Evolutionary conservation across 768 basidiomycete genomes (phyloP).

Genomic region (Collybiopsis luxurians): DNA sequence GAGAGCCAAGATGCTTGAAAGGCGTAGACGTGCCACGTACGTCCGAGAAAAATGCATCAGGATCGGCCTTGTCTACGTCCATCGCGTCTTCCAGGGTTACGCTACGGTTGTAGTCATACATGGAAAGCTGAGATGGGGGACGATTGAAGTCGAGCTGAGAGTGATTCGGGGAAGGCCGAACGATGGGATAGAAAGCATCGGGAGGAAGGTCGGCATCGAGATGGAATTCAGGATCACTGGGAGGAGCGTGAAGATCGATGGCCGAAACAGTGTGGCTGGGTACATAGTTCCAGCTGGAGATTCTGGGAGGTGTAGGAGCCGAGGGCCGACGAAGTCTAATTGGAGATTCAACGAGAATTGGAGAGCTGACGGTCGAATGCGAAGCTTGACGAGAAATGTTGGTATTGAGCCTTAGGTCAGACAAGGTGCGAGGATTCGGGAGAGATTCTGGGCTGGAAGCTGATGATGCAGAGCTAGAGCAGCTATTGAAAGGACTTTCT

Average conservation of each 20-base stretch:
- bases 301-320: slow-evolving; percentile 16
- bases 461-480: slow-evolving; percentile 36
- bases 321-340: slow-evolving; percentile 16
- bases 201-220: background rate
- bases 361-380: slow-evolving; percentile 14
- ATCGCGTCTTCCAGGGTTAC: slow-evolving; percentile 8
- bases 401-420: slow-evolving; percentile 19
- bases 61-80: slow-evolving; percentile 9
- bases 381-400: slow-evolving; percentile 17
- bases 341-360: slow-evolving; percentile 8
- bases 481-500: slow-evolving; percentile 46
- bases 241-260: slow-evolving; percentile 4
- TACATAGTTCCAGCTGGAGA: slow-evolving; percentile 4
- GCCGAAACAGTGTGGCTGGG: background rate
- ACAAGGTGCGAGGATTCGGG: slow-evolving; percentile 33
- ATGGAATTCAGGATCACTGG: slow-evolving; percentile 6
- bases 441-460: slow-evolving; percentile 31
- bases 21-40: slow-evolving; percentile 10
- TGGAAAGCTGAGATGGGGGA: slow-evolving; percentile 20
- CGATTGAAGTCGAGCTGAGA: slow-evolving; percentile 18
- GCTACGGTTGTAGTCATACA: slow-evolving; percentile 19
- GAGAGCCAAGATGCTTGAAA: slow-evolving; percentile 6
- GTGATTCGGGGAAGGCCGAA: slow-evolving; percentile 10
- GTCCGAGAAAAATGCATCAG: slow-evolving; percentile 6
- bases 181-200: slow-evolving; percentile 5